These are phyloP conservation scores for Russula sp. DNA, from an alignment of 768 basidiomycete species.

Conservation along the genomic window DNA sequence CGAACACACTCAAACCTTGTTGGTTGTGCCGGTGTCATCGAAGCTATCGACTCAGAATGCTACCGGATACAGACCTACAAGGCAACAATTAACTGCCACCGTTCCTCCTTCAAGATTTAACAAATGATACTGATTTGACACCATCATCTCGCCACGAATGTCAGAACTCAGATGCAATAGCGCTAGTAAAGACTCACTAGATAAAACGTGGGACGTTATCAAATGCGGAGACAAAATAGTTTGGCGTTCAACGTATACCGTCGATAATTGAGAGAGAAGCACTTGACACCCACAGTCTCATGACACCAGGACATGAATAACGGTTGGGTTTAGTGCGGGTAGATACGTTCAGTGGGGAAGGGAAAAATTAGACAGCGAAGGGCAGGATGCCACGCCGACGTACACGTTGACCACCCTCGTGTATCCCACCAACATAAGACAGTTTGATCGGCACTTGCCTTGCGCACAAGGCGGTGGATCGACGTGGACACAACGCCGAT, in stretches of 20 bases:
- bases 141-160: background rate
- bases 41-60: background rate
- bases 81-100: slow-evolving; percentile 4
- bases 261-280: background rate
- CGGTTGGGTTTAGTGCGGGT: slow-evolving; percentile 11
- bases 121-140: background rate
- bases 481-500: background rate
- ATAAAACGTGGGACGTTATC: background rate
- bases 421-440: background rate
- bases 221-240: background rate
- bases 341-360: background rate
- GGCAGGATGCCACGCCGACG: slow-evolving; percentile 11
- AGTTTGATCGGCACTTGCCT: slow-evolving; percentile 5
- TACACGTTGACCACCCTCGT: slow-evolving; percentile 8
- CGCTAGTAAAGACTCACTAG: background rate
- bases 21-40: background rate
- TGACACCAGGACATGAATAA: background rate
- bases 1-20: background rate
- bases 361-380: background rate
- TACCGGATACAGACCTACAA: background rate
- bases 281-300: background rate
- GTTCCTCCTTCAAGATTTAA: background rate
- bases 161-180: background rate
- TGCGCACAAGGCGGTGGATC: background rate
- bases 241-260: background rate